Evolutionary conservation across 495 filamentous ascomycete species (phyloP).

Genomic region (Penicillium canariense): DNA sequence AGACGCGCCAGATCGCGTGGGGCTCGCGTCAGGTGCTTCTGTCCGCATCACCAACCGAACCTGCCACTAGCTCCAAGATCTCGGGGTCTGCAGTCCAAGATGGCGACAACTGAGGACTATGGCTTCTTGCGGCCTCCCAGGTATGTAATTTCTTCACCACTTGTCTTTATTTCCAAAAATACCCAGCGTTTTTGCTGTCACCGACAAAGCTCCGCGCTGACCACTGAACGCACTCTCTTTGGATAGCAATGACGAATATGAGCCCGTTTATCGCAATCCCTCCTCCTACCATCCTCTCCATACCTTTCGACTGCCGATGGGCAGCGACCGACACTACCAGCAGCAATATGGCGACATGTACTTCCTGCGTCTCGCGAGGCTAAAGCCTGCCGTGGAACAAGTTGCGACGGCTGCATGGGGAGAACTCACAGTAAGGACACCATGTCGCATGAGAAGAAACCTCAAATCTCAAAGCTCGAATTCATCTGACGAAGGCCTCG

Average conservation of each 20-base stretch:
- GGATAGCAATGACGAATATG: constrained; percentile 41
- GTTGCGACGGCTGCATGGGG: constrained; percentile 75
- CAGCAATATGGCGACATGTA: constrained; percentile 99
- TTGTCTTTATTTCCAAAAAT: too few relatives aligned
- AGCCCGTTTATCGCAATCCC: constrained; percentile 41
- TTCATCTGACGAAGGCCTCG: background rate
- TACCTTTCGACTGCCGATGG: constrained; percentile 68
- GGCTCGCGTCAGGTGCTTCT: constrained; percentile 19
- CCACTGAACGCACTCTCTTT: constrained; percentile 1
- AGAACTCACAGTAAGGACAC: constrained; percentile 54
- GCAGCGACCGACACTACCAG: constrained; percentile 71
- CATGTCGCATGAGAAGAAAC: background rate
- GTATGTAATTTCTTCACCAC: constrained; percentile 19
- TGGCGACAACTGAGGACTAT: constrained; percentile 29
- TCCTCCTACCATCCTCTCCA: constrained; percentile 74
- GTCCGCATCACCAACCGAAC: constrained; percentile 8
- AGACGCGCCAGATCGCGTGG: constrained; percentile 27
- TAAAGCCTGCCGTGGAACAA: constrained; percentile 80
- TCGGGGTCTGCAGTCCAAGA: constrained; percentile 14
- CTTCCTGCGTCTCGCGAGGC: constrained; percentile 81
- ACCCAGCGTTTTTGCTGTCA: too few relatives aligned
- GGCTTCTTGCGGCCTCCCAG: constrained; percentile 40
- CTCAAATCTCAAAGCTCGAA: background rate
- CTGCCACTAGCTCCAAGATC: constrained; percentile 5
- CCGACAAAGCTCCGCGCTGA: too few relatives aligned